These are phyloP conservation scores for Aspergillus neotritici DNA, from an alignment of 2,329 filamentous ascomycete genomes.

Conservation along the genomic window DNA sequence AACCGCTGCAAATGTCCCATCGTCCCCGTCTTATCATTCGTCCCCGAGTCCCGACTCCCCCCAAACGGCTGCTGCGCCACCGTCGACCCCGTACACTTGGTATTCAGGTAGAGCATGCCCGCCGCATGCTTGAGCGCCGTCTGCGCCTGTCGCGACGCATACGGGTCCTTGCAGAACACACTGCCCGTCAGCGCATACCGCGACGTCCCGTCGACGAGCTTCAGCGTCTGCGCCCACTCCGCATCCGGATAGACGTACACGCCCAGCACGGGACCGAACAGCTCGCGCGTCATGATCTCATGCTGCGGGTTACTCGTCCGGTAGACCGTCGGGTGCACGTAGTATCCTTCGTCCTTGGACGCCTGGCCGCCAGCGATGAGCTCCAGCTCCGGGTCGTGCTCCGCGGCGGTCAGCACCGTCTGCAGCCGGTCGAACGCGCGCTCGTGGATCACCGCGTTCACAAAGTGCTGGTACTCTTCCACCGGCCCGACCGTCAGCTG, in stretches of 20 bases:
- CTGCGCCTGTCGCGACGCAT: constrained; percentile 47
- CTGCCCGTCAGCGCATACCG: constrained; percentile 39
- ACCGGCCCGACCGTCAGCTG: constrained; percentile 62
- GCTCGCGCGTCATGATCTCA: constrained; percentile 66
- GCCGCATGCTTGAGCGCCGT: constrained; percentile 49
- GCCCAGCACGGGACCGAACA: constrained; percentile 73
- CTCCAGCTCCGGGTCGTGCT: constrained; percentile 65
- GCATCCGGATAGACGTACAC: constrained; percentile 72
- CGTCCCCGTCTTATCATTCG: constrained; percentile 55
- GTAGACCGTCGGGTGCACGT: constrained; percentile 77
- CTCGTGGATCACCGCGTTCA: constrained; percentile 81
- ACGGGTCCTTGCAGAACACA: constrained; percentile 38
- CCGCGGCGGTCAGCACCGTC: constrained; percentile 68
- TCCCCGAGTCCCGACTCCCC: constrained; percentile 49
- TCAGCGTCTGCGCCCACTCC: constrained; percentile 49
- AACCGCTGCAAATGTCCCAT: constrained; percentile 48
- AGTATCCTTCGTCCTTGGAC: constrained; percentile 66
- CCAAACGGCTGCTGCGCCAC: constrained; percentile 55
- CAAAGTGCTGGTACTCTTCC: constrained; percentile 62
- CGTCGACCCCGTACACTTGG: constrained; percentile 53
- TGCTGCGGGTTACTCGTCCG: constrained; percentile 65
- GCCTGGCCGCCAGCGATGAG: constrained; percentile 70
- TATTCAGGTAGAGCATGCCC: constrained; percentile 56
- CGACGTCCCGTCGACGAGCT: constrained; percentile 36
- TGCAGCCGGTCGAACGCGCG: constrained; percentile 74